Evolutionary conservation across 257 asterid species (phyloP).

Genomic region (Nicotiana tabacum): DNA sequence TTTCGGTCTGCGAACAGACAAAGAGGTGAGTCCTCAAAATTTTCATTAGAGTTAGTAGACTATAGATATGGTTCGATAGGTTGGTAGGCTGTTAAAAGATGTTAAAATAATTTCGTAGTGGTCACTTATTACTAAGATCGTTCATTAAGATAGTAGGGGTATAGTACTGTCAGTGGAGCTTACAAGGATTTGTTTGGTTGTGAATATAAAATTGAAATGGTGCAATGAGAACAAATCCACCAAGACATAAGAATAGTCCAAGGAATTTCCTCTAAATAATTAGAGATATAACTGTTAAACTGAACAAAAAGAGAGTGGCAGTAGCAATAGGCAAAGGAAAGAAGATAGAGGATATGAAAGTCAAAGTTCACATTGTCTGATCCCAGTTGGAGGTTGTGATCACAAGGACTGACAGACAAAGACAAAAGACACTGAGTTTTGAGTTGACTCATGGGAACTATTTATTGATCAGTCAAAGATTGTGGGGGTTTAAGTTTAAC

Average conservation of each 20-base stretch:
- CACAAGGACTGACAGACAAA: constrained; percentile 22
- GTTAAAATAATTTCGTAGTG: not conserved
- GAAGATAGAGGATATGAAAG: constrained; percentile 41
- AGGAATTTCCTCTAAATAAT: constrained; percentile 4
- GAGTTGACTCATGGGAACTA: constrained; percentile 33
- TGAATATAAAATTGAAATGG: constrained; percentile 4
- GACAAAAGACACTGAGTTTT: constrained; percentile 36
- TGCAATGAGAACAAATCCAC: constrained; percentile 18
- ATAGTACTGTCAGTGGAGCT: not conserved
- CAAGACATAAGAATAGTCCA: constrained; percentile 21
- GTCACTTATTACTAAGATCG: constrained; percentile 2
- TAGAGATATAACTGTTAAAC: not conserved
- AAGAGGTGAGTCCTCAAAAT: constrained; percentile 32
- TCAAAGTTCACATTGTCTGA: constrained; percentile 79
- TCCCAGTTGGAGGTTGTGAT: constrained; percentile 65
- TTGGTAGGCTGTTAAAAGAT: not conserved
- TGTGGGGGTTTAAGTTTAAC: constrained; percentile 9
- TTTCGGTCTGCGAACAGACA: constrained; percentile 65
- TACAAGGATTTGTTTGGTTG: not conserved
- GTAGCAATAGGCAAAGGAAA: constrained; percentile 5
- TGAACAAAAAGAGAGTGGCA: not conserved
- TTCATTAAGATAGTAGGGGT: not conserved
- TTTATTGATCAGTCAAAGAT: constrained; percentile 45
- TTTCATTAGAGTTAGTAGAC: not conserved
- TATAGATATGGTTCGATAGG: not conserved